Evolutionary conservation across 805 yeast species (phyloP), one percentile per base, ranked within the genome.

Genomic region (Metschnikowia baotianmanensis): DNA sequence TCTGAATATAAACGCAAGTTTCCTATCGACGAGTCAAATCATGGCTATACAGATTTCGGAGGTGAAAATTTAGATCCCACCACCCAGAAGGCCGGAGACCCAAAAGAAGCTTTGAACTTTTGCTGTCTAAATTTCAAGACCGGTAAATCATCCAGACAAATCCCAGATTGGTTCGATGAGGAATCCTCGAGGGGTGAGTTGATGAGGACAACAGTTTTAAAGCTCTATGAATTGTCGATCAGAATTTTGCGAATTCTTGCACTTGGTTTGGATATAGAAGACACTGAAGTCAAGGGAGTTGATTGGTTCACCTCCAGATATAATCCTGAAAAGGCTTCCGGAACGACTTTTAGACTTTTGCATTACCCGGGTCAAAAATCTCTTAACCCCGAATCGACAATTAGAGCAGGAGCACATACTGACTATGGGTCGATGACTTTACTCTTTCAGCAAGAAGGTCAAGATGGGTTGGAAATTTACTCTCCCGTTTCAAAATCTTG

Each of bases 351-450:
- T 54, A 66, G 95, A 54, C 67, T 86, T 52, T 63, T 86, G 31
- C 86, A 80, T 52, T 86, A 86, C 54, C 95, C 93, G 1, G 74
- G 81, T 9, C 79, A 72, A 38, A 68, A 69, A 40, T 50, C 72
- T 7, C 61, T 63, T 32, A 70, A 63, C 37, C 77, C 80, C 7
- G 79, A 78, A 44, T 72, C 77, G 18, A 75, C 69, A 17, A 72
- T 82, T 34, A 69, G 87, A 38, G 93, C 93, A 4, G 95, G 95
- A 30, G 93, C 95, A 7, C 95, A 86, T 51, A 86, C 95, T 0
- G 95, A 86, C 56, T 86, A 86, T 53, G 95, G 95, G 3, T 74
- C 86, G 1, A 62, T 83, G 46, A 85, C 95, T 0, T 61, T 86
- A 23, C 64, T 86, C 38, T 83, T 86, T 59, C 95, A 86, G 60